Percentiles rank a stretch among this genome's conserved stretches.
Evolutionary conservation across 2,329 filamentous ascomycete species (phyloP).

Genomic region (Coleophoma eucalyptorum): DNA sequence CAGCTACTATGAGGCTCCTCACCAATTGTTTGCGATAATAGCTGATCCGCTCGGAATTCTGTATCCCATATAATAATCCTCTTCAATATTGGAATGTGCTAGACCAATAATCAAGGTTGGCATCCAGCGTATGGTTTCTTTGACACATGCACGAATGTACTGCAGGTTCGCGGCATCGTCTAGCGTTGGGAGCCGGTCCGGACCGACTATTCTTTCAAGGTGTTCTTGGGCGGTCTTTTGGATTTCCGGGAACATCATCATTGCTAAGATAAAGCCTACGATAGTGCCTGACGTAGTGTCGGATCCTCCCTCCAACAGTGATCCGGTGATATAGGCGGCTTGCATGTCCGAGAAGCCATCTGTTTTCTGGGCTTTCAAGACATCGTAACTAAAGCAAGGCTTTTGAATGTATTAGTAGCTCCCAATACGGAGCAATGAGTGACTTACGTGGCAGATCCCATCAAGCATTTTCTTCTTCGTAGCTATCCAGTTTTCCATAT

Average conservation of each 20-base stretch:
- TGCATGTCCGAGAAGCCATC: constrained; percentile 1
- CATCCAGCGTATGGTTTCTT: constrained; percentile 44
- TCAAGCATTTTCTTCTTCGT: constrained; percentile 29
- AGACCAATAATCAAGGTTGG: constrained; percentile 34
- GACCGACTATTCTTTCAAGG: constrained; percentile 40
- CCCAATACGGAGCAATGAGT: too few species aligned
- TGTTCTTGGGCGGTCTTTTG: constrained; percentile 34
- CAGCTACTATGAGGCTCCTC: too few species aligned
- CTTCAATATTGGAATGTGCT: constrained; percentile 41
- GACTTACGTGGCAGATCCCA: neutral
- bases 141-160: constrained; percentile 42
- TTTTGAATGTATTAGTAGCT: too few species aligned
- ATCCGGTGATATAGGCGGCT: constrained; percentile 7
- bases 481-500: constrained; percentile 35
- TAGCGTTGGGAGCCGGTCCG: constrained; percentile 37
- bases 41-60: constrained; percentile 48
- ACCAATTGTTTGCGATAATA: neutral
- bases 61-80: constrained; percentile 51
- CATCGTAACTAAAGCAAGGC: constrained; percentile 2
- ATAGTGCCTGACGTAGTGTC: constrained; percentile 19
- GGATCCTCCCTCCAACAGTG: constrained; percentile 1
- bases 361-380: neutral
- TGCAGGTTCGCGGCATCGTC: constrained; percentile 39
- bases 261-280: constrained; percentile 21
- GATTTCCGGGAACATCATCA: constrained; percentile 32